These are phyloP conservation scores for Penicillium janthinellum DNA, from an alignment of 2,329 filamentous ascomycete genomes.

Conservation along the genomic window DNA sequence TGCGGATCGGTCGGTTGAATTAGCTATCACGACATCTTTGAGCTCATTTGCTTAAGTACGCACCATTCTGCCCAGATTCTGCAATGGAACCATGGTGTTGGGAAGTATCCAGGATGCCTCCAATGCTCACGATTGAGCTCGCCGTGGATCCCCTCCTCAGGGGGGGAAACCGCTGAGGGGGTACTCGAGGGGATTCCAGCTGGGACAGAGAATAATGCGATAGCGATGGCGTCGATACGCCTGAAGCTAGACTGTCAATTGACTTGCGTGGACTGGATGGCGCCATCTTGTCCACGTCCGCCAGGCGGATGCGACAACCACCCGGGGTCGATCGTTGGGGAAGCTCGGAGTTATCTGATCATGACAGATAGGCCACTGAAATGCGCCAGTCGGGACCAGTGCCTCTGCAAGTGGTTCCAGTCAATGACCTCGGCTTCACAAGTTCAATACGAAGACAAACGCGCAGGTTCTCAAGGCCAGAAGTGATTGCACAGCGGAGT, in stretches of 20 bases:
- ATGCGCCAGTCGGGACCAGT: constrained; percentile 3
- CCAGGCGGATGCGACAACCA: constrained; percentile 38
- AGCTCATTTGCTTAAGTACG: not conserved
- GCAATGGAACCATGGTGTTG: constrained; percentile 60
- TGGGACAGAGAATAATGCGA: constrained; percentile 51
- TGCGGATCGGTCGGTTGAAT: constrained; percentile 36
- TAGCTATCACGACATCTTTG: constrained; percentile 7
- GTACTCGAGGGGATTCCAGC: constrained; percentile 39
- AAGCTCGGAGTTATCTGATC: constrained; percentile 36
- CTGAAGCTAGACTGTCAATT: constrained; percentile 63
- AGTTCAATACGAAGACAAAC: constrained; percentile 1
- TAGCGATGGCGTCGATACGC: constrained; percentile 54
- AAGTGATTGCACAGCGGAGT: constrained; percentile 11
- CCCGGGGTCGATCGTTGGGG: constrained; percentile 31
- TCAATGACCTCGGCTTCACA: not conserved
- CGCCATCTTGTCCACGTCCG: constrained; percentile 57
- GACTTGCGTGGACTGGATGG: constrained; percentile 65
- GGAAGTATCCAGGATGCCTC: constrained; percentile 75
- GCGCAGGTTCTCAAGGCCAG: not conserved
- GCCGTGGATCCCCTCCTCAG: constrained; percentile 75
- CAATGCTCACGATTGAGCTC: constrained; percentile 85
- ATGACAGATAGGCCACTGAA: constrained; percentile 34
- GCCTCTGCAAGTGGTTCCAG: not conserved
- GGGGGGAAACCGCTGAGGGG: constrained; percentile 36
- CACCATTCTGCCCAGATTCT: constrained; percentile 84